Percentiles rank a stretch among this genome's conserved stretches.
phyloP scores from a whole-genome alignment of 768 basidiomycete genomes.

The Lactarius deliciosus region DNA sequence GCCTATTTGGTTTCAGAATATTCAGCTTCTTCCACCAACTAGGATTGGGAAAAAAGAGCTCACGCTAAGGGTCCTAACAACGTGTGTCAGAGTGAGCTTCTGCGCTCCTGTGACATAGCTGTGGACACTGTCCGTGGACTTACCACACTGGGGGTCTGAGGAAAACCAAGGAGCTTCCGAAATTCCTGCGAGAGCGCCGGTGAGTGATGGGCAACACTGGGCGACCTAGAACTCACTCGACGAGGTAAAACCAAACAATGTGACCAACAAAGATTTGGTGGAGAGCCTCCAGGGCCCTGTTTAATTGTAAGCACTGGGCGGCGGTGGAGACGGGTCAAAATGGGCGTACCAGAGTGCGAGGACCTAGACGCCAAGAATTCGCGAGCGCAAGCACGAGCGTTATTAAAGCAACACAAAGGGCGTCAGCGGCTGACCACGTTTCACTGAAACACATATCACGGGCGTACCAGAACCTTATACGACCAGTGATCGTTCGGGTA shows the following conservation, averaged over 20 bases:
- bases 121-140: slow-evolving; percentile 4
- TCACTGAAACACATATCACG: background rate
- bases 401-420: background rate
- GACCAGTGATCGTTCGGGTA: slow-evolving; percentile 25
- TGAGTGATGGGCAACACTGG: background rate
- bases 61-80: slow-evolving; percentile 27
- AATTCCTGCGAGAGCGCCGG: slow-evolving; percentile 9
- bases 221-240: slow-evolving; percentile 7
- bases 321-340: background rate
- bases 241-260: slow-evolving; percentile 20
- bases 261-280: slow-evolving; percentile 29
- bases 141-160: slow-evolving; percentile 27
- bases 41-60: slow-evolving; percentile 5
- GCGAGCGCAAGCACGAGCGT: background rate
- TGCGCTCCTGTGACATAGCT: background rate
- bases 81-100: background rate
- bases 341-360: slow-evolving; percentile 18
- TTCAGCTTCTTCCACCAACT: slow-evolving; percentile 7
- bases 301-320: background rate
- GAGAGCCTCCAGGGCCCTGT: slow-evolving; percentile 23
- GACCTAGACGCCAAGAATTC: slow-evolving; percentile 16
- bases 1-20: slow-evolving; percentile 8
- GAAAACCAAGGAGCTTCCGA: slow-evolving; percentile 12
- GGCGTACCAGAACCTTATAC: slow-evolving; percentile 28
- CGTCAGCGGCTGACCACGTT: background rate